A percentile compares a stretch with the other conserved stretches of the same genome.
phyloP scores from a whole-genome alignment of 192 early-diverging fungal species.

The Entomortierella parvispora region DNA sequence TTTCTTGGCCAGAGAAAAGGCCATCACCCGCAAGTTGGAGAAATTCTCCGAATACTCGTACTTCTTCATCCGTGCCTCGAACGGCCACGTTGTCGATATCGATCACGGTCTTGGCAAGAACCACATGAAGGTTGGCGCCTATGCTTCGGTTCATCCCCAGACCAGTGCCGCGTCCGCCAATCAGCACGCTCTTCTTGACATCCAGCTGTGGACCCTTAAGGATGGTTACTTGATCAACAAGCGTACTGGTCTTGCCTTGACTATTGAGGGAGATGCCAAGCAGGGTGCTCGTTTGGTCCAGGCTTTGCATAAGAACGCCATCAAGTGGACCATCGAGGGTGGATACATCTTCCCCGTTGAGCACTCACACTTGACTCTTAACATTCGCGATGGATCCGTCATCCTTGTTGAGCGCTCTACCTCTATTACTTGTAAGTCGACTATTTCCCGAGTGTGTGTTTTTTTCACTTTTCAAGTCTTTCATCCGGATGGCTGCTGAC shows the following conservation, averaged over 20 bases:
- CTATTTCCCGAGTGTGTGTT: too few relatives aligned
- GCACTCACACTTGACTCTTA: constrained; percentile 34
- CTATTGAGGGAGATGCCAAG: constrained; percentile 33
- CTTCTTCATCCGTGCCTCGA: constrained; percentile 46
- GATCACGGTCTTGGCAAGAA: constrained; percentile 39
- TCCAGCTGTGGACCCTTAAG: constrained; percentile 48
- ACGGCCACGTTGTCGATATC: constrained; percentile 40
- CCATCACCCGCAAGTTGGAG: constrained; percentile 8
- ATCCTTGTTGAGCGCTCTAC: constrained; percentile 36
- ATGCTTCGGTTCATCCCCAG: constrained; percentile 42
- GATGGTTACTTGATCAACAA: constrained; percentile 54
- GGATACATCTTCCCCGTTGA: constrained; percentile 39
- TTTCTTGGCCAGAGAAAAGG: constrained; percentile 22
- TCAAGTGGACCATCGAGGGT: constrained; percentile 42
- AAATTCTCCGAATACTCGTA: constrained; percentile 31
- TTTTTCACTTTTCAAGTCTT: not conserved
- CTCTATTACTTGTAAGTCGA: constrained; percentile 22
- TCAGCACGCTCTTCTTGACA: constrained; percentile 46
- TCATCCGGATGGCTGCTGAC: not conserved
- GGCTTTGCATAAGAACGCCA: constrained; percentile 35
- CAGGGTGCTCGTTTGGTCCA: constrained; percentile 28
- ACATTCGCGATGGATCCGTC: constrained; percentile 39
- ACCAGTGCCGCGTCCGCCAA: constrained; percentile 44
- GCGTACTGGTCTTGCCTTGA: constrained; percentile 47
- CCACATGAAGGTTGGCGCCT: constrained; percentile 43